Evolutionary conservation across 306 rosid genomes (phyloP).

Genomic region (Begonia fuchsioides): DNA sequence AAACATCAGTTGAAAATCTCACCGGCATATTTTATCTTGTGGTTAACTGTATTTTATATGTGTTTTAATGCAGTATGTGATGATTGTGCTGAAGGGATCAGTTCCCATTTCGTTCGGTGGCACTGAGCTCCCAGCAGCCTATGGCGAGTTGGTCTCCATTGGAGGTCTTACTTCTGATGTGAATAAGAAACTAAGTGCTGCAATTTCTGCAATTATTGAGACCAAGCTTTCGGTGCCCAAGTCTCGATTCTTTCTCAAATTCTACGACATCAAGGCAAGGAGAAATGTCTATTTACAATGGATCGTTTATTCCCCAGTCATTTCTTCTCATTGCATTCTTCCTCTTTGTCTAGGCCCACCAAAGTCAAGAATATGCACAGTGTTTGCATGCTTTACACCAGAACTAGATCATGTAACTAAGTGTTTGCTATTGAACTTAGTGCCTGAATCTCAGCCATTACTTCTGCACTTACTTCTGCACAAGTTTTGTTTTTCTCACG

Average conservation of each 20-base stretch:
- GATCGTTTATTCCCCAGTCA: conserved; percentile 17
- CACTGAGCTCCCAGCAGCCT: conserved; percentile 81
- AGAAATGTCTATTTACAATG: conserved; percentile 9
- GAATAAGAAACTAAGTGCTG: conserved; percentile 87
- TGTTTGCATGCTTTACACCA: conserved; percentile 90
- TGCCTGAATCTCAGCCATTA: conserved; percentile 12
- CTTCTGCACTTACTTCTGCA: conserved; percentile 7
- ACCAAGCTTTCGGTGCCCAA: conserved; percentile 81
- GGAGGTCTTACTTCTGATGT: conserved; percentile 74
- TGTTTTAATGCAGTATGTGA: conserved; percentile 59
- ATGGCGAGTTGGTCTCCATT: conserved; percentile 87
- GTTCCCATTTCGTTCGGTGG: conserved; percentile 87
- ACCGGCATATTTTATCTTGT: not conserved
- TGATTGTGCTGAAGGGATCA: conserved; percentile 90
- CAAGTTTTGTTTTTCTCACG: conserved; percentile 6
- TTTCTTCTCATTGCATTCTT: conserved; percentile 50
- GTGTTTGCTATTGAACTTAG: conserved; percentile 21
- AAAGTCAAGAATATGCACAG: conserved; percentile 74
- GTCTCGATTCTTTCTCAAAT: conserved; percentile 65
- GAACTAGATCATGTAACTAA: conserved; percentile 74
- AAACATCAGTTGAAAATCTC: no score
- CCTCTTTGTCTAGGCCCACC: conserved; percentile 66
- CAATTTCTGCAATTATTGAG: conserved; percentile 59
- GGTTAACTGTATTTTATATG: not conserved
- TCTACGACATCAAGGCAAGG: conserved; percentile 82